A percentile compares a stretch with the other conserved stretches of the same genome.
These are phyloP conservation scores for Suhomyces bokatorum DNA, from an alignment of 1,139 yeast species.

Conservation along the genomic window DNA sequence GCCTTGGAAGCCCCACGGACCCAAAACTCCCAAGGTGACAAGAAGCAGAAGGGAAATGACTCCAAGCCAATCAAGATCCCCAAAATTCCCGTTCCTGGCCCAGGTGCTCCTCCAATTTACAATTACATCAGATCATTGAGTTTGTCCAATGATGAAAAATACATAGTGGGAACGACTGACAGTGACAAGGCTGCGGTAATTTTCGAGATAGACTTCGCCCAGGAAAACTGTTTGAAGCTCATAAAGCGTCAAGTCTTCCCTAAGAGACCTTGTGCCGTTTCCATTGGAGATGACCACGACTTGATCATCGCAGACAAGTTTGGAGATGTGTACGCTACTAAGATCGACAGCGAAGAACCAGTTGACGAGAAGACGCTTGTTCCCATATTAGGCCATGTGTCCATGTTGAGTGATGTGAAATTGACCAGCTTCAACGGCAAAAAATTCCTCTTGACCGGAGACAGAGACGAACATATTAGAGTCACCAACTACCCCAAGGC, in stretches of 20 bases:
- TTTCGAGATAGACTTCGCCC: conserved; percentile 42
- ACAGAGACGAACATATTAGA: conserved; percentile 94
- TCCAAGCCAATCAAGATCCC: conserved; percentile 40
- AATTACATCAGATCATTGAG: conserved; percentile 65
- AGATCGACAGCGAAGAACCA: conserved; percentile 33
- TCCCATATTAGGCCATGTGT: conserved; percentile 93
- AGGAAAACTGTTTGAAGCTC: conserved; percentile 44
- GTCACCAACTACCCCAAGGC: conserved; percentile 82
- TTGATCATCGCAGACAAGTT: conserved; percentile 90
- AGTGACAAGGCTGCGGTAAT: conserved; percentile 80
- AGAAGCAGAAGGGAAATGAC: conserved; percentile 31
- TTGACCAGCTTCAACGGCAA: conserved; percentile 47
- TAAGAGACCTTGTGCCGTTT: conserved; percentile 83
- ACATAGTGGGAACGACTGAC: conserved; percentile 72
- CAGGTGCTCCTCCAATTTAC: conserved; percentile 65
- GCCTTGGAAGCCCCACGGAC: conserved; percentile 16
- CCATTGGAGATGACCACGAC: conserved; percentile 54
- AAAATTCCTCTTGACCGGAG: conserved; percentile 72
- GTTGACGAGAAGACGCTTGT: conserved; percentile 43
- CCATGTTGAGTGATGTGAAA: conserved; percentile 80
- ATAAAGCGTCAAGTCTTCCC: conserved; percentile 77
- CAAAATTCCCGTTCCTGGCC: conserved; percentile 62
- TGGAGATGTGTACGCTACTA: conserved; percentile 83
- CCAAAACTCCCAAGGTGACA: conserved; percentile 16
- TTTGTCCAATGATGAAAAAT: conserved; percentile 53